Evolutionary conservation across 192 early-diverging fungal species (phyloP).

Genomic region (Chytriomyces sp.): DNA sequence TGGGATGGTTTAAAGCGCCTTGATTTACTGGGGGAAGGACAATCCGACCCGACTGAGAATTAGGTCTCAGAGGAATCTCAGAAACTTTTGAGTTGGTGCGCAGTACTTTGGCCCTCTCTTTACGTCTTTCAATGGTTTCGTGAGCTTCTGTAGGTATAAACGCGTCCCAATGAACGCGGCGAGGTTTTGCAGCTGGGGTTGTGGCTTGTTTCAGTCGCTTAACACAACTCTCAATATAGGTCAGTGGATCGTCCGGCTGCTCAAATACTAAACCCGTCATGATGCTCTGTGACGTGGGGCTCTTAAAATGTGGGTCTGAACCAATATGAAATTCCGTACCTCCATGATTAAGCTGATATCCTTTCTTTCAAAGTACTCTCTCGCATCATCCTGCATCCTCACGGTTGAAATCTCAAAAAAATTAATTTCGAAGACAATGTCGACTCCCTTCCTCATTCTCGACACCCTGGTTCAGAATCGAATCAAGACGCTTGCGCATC

Average conservation of each 20-base stretch:
- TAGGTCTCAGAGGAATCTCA: not conserved
- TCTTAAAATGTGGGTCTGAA: not conserved
- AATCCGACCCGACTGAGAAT: not conserved
- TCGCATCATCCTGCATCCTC: slow-evolving; percentile 25
- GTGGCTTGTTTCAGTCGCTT: slow-evolving; percentile 36
- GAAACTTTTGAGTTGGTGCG: not conserved
- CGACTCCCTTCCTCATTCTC: not conserved
- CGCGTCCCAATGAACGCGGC: slow-evolving; percentile 45
- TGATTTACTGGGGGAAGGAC: not conserved
- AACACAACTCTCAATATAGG: slow-evolving; percentile 57
- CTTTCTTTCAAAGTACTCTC: slow-evolving; percentile 46
- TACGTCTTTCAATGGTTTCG: slow-evolving; percentile 30
- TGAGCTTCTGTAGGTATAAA: slow-evolving; percentile 44
- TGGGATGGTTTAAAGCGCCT: slow-evolving; percentile 21
- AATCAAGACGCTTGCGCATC: slow-evolving; percentile 18
- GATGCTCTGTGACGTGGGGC: slow-evolving; percentile 40
- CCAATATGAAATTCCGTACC: slow-evolving; percentile 16
- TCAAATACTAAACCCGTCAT: slow-evolving; percentile 50
- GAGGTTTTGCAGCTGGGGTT: slow-evolving; percentile 28
- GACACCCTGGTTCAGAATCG: slow-evolving; percentile 25
- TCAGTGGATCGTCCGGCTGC: slow-evolving; percentile 52
- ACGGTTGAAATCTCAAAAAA: not conserved
- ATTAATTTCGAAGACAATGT: slow-evolving; percentile 3
- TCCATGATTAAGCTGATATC: slow-evolving; percentile 45
- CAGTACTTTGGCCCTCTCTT: slow-evolving; percentile 3